These are phyloP conservation scores for Suillus placidus DNA, from an alignment of 768 basidiomycete species.

Conservation along the genomic window DNA sequence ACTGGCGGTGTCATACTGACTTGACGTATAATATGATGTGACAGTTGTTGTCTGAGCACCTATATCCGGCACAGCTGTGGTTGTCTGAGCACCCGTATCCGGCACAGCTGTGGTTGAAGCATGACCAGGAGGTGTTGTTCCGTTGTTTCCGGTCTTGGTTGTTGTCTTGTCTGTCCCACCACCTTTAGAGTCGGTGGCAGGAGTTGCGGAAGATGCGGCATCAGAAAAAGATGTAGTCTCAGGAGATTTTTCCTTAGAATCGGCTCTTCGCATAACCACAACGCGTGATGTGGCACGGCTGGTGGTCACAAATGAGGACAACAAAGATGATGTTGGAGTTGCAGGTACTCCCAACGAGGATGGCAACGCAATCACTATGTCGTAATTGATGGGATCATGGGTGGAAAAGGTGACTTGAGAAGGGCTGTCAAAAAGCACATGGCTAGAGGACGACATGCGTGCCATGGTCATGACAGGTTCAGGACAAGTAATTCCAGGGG, in stretches of 20 bases:
- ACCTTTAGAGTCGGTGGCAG: too few relatives aligned
- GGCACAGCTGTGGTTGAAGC: neutral
- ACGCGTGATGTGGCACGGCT: neutral
- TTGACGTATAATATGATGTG: neutral
- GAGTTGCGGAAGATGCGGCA: neutral
- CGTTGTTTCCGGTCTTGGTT: neutral
- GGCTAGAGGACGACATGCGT: neutral
- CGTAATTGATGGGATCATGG: neutral
- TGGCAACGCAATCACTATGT: too few relatives aligned
- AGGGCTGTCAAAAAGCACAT: neutral
- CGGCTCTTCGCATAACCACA: neutral
- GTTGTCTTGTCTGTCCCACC: neutral
- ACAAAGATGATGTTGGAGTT: neutral
- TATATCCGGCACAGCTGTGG: neutral
- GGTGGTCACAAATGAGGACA: neutral
- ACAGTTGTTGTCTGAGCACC: neutral
- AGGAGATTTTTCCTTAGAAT: neutral
- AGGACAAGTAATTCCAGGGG: neutral
- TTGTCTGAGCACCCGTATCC: neutral
- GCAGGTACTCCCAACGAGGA: too few relatives aligned
- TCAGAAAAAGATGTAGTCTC: neutral
- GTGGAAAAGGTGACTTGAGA: too few relatives aligned
- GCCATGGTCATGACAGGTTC: too few relatives aligned
- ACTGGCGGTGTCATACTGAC: neutral
- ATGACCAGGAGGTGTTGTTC: neutral